Conservation (phyloP, 164 flowering plant species). For the Umbellularia californica region DNA sequence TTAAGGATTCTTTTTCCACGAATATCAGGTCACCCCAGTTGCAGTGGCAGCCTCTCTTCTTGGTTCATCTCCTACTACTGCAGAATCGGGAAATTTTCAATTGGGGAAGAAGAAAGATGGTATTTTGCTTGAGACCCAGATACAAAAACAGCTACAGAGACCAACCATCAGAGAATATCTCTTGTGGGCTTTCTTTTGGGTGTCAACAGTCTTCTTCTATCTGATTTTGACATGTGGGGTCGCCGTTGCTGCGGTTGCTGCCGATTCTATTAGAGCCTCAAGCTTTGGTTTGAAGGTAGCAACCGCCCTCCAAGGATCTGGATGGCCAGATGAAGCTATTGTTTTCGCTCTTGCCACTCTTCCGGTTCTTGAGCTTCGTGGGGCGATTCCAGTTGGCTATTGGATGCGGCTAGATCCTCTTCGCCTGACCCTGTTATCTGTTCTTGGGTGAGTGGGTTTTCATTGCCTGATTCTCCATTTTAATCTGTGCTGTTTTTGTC, state of each 20-base stretch:
- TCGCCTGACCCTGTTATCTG: slow-evolving; percentile 57
- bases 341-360: slow-evolving; percentile 89
- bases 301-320: slow-evolving; percentile 46
- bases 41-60: slow-evolving; percentile 1
- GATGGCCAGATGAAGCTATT: slow-evolving; percentile 87
- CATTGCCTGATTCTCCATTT: not conserved
- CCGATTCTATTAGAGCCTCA: slow-evolving; percentile 72
- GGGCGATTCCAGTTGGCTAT: slow-evolving; percentile 99
- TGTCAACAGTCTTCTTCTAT: not conserved
- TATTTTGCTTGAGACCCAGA: not conserved
- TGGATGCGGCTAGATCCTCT: slow-evolving; percentile 89
- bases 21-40: no score
- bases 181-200: not conserved
- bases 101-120: not conserved
- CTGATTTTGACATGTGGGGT: not conserved
- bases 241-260: slow-evolving; percentile 22
- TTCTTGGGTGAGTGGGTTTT: slow-evolving; percentile 50
- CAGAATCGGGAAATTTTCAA: not conserved
- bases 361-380: slow-evolving; percentile 95
- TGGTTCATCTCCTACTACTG: not conserved
- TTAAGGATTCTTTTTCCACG: not conserved
- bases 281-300: slow-evolving; percentile 72
- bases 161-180: not conserved
- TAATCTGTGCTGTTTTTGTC: not conserved
- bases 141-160: not conserved